Base-by-base conservation (phyloP, 371 early-diverging fungal species). In the Sporodiniella umbellata region DNA sequence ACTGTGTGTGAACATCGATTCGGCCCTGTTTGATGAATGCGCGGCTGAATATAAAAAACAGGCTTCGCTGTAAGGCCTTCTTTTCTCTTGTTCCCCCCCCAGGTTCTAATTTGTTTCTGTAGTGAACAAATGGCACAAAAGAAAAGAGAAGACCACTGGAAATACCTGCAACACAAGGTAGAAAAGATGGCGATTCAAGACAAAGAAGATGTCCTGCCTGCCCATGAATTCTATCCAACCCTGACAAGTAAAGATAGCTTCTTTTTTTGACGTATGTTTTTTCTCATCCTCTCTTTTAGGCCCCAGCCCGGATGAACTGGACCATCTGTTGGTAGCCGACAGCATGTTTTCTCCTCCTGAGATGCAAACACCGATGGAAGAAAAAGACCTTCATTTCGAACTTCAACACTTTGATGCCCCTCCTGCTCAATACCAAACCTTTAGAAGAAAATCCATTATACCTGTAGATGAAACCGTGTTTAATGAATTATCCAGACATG, bases 1-100 rank as follows among this genome's bases (percentile, higher is more conserved):
- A 55, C 81, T 94, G 40, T 95, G 95, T 61, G 93, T 95, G 84
- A 91, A 93, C 50, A 92, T 93, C 42, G 87, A 89, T 66, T 92
- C 95, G 21, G 83, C 86, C 60, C 72, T 96, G 35, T 96, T 95
- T 75, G 96, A 96, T 45, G 89, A 90, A 48, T 93, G 91, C 64
- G 87, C 90, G 7, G 85, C 83, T 63, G 80, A 87, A 56, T 90
- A 86, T 72, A 90, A 90, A 63, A 84, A 81, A 30, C 83, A 80
- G 48, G 79, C 88, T 14, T 88, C 89, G 65, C 51, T 82, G 89
- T 92, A 80, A 64, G n/a, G n/a, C n/a, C n/a, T n/a, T n/a, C 83
- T 38, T 17, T 38, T 15, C n/a, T 11, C 15, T 22, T 37, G 7
- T 19, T 33, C 3, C 7, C 8, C 7, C 21, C 6, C 19, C 12